Evolutionary conservation across 331 rosid genomes (phyloP), one percentile per base, ranked within the genome.

Genomic region (Phaseolus coccineus): DNA sequence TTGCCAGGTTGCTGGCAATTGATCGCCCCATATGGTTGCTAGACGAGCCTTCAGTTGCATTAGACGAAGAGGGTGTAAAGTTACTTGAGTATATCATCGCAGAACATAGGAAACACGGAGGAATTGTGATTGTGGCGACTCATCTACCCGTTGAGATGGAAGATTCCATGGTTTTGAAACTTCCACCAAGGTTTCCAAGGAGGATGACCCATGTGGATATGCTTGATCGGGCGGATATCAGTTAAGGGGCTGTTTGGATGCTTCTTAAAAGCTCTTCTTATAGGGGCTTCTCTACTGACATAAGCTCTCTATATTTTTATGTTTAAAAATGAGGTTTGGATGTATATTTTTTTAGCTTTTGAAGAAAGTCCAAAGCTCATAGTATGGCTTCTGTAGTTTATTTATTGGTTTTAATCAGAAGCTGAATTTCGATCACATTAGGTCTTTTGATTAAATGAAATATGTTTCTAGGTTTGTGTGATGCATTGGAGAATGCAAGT

Each of bases 21-120:
- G 94, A 93, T 59, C 87, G 97, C 42, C 98, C 95, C 30, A 93
- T 93, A 47, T 93, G 97, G 98, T 76, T 93, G 86, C 90, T 91
- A 1, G 97, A 93, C 30, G 93, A 93, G 88, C 97, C 97, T 74
- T 93, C 97, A 3, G 96, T 93, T 77, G 98, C 97, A 9, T 84
- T 93, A 57, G 98, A 93, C 65, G 86, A 85, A 47, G 98, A 93
- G 5, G 98, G 98, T 33, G 94, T 91, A 55, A 87, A 75, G 90
- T 80, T 93, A 78, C 90, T 93, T 15, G 95, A 93, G 86, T 87
- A 82, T 70, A 83, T 91, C n/a, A 88, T 93, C 62, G 87, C 89
- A 25, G 96, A 91, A 71, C 98, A 93, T 63, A 86, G 97, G 77
- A 93, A 88, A 85, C 80, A 82, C 6, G 97, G 98, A 47, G 97